phyloP scores from a whole-genome alignment of 306 rosid species.

The Cicer yamashitae region DNA sequence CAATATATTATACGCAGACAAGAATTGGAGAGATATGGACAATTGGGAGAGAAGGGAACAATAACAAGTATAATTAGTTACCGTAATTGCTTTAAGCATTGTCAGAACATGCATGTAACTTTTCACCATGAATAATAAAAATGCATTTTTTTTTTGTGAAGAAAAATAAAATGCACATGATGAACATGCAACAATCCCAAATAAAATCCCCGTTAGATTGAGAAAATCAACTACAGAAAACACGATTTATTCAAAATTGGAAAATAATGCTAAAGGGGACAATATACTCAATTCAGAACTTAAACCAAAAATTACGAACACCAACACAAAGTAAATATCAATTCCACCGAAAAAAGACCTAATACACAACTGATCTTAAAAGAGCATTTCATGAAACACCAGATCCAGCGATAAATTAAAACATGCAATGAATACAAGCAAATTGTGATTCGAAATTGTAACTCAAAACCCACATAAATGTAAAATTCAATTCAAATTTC shows the following conservation, averaged over 20 bases:
- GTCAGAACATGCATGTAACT: slow-evolving; percentile 32
- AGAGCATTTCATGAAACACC: slow-evolving; percentile 45
- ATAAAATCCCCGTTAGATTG: not conserved
- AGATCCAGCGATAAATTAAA: slow-evolving; percentile 66
- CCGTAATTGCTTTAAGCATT: not conserved
- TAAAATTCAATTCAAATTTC: slow-evolving; percentile 27
- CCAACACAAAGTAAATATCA: slow-evolving; percentile 5
- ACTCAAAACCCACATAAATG: not conserved
- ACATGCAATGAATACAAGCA: slow-evolving; percentile 62
- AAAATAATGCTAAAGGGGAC: slow-evolving; percentile 8
- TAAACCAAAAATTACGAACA: slow-evolving; percentile 22
- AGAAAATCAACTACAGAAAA: not conserved
- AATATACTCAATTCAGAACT: slow-evolving; percentile 31
- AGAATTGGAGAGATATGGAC: too few relatives aligned
- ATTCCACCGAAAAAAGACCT: slow-evolving; percentile 13
- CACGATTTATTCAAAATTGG: slow-evolving; percentile 15
- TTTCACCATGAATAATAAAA: not conserved
- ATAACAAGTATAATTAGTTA: too few relatives aligned
- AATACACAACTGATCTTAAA: slow-evolving; percentile 36
- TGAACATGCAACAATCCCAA: slow-evolving; percentile 30
- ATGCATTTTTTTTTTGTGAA: not conserved
- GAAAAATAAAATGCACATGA: slow-evolving; percentile 1
- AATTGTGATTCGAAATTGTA: slow-evolving; percentile 6
- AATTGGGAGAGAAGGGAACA: not conserved
- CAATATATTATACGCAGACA: not conserved